A percentile compares a stretch with the other conserved stretches of the same genome.
Conservation (phyloP, 2,329 filamentous ascomycete species). For the Dothistroma septosporum region DNA sequence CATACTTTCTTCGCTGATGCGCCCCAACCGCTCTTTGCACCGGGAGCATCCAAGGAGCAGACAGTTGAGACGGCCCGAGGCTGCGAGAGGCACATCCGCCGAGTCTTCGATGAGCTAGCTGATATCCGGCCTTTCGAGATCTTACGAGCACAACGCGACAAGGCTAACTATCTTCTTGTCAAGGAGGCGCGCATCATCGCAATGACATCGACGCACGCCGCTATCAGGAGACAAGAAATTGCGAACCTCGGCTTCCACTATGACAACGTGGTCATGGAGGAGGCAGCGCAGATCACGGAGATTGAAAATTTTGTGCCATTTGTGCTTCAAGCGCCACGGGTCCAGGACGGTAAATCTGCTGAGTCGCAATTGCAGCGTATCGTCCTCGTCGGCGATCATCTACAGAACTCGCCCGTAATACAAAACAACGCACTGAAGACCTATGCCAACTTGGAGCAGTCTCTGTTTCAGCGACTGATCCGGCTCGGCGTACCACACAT, state of each 20-base stretch:
- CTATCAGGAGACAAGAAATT: conserved; percentile 89
- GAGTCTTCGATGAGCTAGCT: conserved; percentile 86
- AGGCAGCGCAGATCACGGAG: conserved; percentile 96
- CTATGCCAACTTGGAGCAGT: conserved; percentile 94
- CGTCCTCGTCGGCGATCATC: conserved; percentile 89
- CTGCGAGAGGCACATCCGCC: conserved; percentile 82
- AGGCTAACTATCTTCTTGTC: conserved; percentile 89
- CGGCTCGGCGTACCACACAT: conserved; percentile 89
- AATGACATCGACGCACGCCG: conserved; percentile 98
- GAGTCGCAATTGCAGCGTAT: conserved; percentile 77
- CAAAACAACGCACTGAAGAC: conserved; percentile 91
- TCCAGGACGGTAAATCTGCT: conserved; percentile 38
- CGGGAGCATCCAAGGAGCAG: conserved; percentile 60
- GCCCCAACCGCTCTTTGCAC: conserved; percentile 77
- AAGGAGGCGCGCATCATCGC: conserved; percentile 97
- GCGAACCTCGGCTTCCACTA: conserved; percentile 91
- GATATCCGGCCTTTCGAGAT: conserved; percentile 96
- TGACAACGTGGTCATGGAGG: conserved; percentile 97
- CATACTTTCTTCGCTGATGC: conserved; percentile 81
- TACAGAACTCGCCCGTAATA: conserved; percentile 93
- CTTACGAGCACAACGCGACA: conserved; percentile 79
- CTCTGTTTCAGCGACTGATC: conserved; percentile 84
- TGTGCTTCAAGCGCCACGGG: conserved; percentile 68
- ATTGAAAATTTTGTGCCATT: conserved; percentile 95
- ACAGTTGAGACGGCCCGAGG: conserved; percentile 73